Conservation (phyloP, 2,329 filamentous ascomycete genomes). For the Rhynchosporium graminicola region DNA sequence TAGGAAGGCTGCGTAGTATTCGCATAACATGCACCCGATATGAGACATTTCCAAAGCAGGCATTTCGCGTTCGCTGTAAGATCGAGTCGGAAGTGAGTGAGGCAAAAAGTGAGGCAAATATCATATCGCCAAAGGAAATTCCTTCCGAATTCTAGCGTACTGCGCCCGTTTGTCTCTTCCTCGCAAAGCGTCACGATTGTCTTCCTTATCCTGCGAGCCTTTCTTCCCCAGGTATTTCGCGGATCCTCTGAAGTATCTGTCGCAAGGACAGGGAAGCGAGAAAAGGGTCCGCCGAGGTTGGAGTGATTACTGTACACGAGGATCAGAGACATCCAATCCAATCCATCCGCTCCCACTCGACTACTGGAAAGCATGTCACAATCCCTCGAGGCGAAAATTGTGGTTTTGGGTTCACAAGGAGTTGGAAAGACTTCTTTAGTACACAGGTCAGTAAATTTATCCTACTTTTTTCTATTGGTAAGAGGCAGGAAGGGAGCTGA, state of each 20-base stretch:
- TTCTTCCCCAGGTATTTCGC: background rate
- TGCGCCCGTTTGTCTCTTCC: no score
- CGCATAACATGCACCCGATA: slow-evolving; percentile 21
- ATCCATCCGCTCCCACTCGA: background rate
- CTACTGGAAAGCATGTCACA: slow-evolving; percentile 36
- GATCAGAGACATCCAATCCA: slow-evolving; percentile 7
- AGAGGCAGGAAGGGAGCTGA: background rate
- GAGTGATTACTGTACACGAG: background rate
- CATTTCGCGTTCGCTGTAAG: slow-evolving; percentile 14
- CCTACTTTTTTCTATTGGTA: background rate
- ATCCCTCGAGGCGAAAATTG: slow-evolving; percentile 80
- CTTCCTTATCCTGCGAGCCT: background rate
- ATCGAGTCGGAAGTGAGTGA: slow-evolving; percentile 16
- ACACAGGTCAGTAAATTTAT: slow-evolving; percentile 56
- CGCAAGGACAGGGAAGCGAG: background rate
- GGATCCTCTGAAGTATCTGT: background rate
- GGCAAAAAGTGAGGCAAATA: slow-evolving; percentile 7
- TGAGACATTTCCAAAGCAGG: slow-evolving; percentile 27
- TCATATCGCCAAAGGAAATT: background rate
- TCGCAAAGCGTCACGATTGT: background rate
- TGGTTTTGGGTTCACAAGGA: slow-evolving; percentile 76
- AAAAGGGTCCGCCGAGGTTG: slow-evolving; percentile 1
- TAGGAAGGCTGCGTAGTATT: background rate
- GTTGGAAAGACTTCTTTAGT: slow-evolving; percentile 80
- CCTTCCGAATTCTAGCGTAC: background rate